Percentiles rank a stretch among this genome's conserved stretches.
phyloP scores from a whole-genome alignment of 495 filamentous ascomycete genomes.

The Lasiosphaeria hispida region DNA sequence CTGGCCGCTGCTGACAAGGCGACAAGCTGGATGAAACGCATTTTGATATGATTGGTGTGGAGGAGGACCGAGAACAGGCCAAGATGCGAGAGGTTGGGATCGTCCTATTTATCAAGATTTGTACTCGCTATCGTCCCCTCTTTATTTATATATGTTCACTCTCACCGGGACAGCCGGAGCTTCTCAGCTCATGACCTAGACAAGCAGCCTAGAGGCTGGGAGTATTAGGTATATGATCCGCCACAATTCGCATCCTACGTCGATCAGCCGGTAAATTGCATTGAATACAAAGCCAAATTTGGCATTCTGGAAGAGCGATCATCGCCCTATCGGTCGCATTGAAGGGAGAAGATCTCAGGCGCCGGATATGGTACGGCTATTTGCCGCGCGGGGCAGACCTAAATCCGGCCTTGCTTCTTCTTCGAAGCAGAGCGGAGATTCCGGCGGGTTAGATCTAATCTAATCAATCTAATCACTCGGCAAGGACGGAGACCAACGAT shows the following conservation, averaged over 20 bases:
- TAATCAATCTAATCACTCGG: constrained; percentile 8
- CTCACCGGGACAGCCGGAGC: not conserved
- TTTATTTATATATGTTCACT: no score
- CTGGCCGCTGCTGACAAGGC: constrained; percentile 21
- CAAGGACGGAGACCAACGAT: no score
- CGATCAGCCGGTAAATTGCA: not conserved
- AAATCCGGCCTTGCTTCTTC: not conserved
- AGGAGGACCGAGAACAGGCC: no score
- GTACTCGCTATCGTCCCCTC: no score
- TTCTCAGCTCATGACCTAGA: no score
- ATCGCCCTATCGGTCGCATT: constrained; percentile 4
- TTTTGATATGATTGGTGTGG: not conserved
- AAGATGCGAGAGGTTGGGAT: no score
- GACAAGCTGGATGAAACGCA: constrained; percentile 4
- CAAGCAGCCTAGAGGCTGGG: no score
- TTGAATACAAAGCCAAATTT: not conserved
- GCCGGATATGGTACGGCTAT: not conserved
- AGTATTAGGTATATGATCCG: no score
- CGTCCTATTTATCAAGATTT: no score
- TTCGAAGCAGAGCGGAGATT: not conserved
- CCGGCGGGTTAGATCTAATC: constrained; percentile 4
- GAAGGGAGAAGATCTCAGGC: not conserved
- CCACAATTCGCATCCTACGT: no score
- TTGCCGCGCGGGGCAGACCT: constrained; percentile 5
- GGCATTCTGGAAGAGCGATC: not conserved